phyloP scores from a whole-genome alignment of 2,329 filamentous ascomycete species.

The Pseudocercospora eumusae region DNA sequence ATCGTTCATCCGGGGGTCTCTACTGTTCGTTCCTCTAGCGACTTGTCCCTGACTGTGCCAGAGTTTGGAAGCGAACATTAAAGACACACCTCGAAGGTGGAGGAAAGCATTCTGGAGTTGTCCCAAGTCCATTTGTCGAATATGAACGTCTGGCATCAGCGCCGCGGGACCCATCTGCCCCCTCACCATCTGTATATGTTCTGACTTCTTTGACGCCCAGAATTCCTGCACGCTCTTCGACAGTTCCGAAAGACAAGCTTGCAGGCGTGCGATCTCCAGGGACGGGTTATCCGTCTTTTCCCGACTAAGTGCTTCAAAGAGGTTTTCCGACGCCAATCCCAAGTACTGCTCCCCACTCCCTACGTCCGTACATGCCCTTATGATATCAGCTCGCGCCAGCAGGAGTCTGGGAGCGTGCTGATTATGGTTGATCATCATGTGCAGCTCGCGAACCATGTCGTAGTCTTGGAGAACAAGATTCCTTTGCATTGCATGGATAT shows the following conservation, averaged over 20 bases:
- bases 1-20: not conserved
- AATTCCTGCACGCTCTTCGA: not conserved
- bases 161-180: not conserved
- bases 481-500: not conserved
- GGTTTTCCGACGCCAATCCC: not conserved
- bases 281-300: not conserved
- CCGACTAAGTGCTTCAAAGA: not conserved
- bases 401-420: not conserved
- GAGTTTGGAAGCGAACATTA: not conserved
- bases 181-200: not conserved
- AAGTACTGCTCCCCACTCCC: not conserved
- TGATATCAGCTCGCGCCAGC: not conserved
- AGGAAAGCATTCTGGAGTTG: not conserved
- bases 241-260: not conserved
- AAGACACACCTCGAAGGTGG: not conserved
- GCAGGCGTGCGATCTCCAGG: not conserved
- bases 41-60: not conserved
- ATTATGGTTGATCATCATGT: not conserved
- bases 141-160: not conserved
- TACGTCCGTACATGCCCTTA: not conserved
- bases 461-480: not conserved
- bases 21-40: not conserved
- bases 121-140: not conserved
- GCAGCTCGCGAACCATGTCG: not conserved
- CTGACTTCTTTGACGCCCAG: not conserved